These are phyloP conservation scores for Neofusicoccum laricinum DNA, from an alignment of 2,329 filamentous ascomycete species.

Conservation along the genomic window DNA sequence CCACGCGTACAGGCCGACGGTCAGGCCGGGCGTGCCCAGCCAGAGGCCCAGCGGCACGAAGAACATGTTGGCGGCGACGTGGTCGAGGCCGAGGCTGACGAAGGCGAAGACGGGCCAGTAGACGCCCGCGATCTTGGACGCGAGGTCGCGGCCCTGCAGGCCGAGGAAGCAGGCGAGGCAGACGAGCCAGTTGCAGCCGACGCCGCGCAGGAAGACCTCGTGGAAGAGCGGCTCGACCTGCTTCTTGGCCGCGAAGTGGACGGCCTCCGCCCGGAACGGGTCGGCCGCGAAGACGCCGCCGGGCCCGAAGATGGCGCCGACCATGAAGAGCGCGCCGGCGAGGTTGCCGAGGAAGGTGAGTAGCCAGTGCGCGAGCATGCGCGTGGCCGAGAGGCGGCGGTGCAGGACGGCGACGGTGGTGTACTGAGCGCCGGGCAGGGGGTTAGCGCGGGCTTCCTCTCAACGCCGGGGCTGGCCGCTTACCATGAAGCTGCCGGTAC, in stretches of 20 bases:
- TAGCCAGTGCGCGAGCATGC: slow-evolving; percentile 43
- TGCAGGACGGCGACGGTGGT: slow-evolving; percentile 22
- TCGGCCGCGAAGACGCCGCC: slow-evolving; percentile 43
- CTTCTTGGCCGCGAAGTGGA: slow-evolving; percentile 21
- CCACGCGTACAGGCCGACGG: slow-evolving; percentile 28
- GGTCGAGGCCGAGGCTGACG: slow-evolving; percentile 26
- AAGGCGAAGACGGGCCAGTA: slow-evolving; percentile 29
- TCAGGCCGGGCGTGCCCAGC: slow-evolving; percentile 21
- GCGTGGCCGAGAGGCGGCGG: slow-evolving; percentile 30
- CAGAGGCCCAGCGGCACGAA: slow-evolving; percentile 28
- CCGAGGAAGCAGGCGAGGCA: slow-evolving; percentile 25
- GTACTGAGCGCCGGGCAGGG: neutral
- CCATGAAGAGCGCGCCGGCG: slow-evolving; percentile 48
- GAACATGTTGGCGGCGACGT: slow-evolving; percentile 31
- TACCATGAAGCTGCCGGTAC: slow-evolving; percentile 16
- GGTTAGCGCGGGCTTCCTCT: neutral
- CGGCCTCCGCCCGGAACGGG: slow-evolving; percentile 20
- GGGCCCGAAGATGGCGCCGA: slow-evolving; percentile 50
- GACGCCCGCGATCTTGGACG: slow-evolving; percentile 26
- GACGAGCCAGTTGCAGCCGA: slow-evolving; percentile 27
- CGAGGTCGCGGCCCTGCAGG: slow-evolving; percentile 23
- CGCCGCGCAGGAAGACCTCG: slow-evolving; percentile 23
- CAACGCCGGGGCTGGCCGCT: neutral
- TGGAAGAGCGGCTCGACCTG: slow-evolving; percentile 22
- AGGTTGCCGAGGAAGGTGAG: slow-evolving; percentile 51